Conservation (phyloP, 1,284 basidiomycete species). For the Tylopilus sp. region DNA sequence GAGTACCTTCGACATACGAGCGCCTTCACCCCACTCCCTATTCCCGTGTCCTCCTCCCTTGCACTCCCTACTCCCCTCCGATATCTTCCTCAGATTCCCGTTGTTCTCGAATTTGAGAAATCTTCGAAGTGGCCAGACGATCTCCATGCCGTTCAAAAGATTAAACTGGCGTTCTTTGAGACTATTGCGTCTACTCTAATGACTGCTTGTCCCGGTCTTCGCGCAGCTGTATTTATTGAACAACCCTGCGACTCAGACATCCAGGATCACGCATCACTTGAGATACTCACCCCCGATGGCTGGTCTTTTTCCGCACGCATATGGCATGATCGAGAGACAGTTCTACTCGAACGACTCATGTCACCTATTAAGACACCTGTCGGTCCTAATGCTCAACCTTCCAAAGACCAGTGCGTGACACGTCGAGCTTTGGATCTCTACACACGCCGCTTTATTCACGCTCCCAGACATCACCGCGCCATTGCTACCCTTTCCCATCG, state of each 20-base stretch:
- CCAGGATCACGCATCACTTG: conserved; percentile 70
- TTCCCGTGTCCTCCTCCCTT: conserved; percentile 49
- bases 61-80: conserved; percentile 55
- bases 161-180: conserved; percentile 93
- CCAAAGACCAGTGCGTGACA: conserved; percentile 42
- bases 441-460: conserved; percentile 68
- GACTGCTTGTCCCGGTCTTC: conserved; percentile 47
- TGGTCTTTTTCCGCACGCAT: conserved; percentile 86
- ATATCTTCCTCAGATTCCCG: conserved; percentile 66
- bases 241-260: conserved; percentile 50
- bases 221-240: conserved; percentile 57
- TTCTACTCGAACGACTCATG: conserved; percentile 72
- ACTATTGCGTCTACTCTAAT: conserved; percentile 65
- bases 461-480: conserved; percentile 82
- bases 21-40: conserved; percentile 63
- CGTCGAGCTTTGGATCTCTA: conserved; percentile 60
- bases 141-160: conserved; percentile 86
- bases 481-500: conserved; percentile 79
- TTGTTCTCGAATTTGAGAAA: conserved; percentile 85
- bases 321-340: conserved; percentile 85
- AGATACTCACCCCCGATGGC: conserved; percentile 78
- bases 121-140: conserved; percentile 96
- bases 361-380: conserved; percentile 34
- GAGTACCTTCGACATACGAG: conserved; percentile 81
- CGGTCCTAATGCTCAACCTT: neutral